Percentiles rank a stretch among this genome's conserved stretches.
These are phyloP conservation scores for Fusarium caatingaense DNA, from an alignment of 2,329 filamentous ascomycete species.

Conservation along the genomic window DNA sequence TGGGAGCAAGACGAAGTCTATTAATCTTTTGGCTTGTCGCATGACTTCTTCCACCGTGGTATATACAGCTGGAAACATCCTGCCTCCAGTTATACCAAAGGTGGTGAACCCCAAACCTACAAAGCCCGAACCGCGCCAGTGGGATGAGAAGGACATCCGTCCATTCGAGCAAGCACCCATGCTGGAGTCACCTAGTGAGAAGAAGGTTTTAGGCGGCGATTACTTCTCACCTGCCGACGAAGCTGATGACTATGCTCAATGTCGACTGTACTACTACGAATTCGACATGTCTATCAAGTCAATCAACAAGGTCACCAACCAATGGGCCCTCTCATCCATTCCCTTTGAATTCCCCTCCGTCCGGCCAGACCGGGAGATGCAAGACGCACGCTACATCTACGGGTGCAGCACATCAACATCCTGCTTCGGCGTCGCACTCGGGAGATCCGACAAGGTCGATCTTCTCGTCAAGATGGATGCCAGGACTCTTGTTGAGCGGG, in stretches of 20 bases:
- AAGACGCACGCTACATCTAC: conserved; percentile 69
- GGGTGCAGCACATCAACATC: conserved; percentile 71
- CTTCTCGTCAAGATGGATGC: conserved; percentile 72
- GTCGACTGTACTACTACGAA: conserved; percentile 75
- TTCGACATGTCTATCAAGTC: conserved; percentile 59
- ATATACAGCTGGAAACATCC: conserved; percentile 72
- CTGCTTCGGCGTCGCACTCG: conserved; percentile 69
- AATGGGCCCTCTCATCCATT: conserved; percentile 73
- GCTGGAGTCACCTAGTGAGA: not conserved
- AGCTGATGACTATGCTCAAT: conserved; percentile 70
- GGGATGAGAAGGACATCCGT: not conserved
- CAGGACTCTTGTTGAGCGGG: conserved; percentile 63
- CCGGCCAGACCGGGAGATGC: conserved; percentile 66
- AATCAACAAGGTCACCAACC: conserved; percentile 61
- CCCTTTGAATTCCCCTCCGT: conserved; percentile 76
- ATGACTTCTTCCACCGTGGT: conserved; percentile 73
- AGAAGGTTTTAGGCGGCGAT: accelerated
- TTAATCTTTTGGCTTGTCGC: conserved; percentile 75
- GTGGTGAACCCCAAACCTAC: no score
- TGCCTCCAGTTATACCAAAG: conserved; percentile 36
- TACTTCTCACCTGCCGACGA: conserved; percentile 43
- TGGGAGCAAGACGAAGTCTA: conserved; percentile 34
- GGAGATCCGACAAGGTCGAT: conserved; percentile 74
- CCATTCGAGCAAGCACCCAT: conserved; percentile 1
- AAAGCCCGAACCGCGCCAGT: not conserved